Conservation (phyloP, 495 filamentous ascomycete species). For the Halenospora varia region DNA sequence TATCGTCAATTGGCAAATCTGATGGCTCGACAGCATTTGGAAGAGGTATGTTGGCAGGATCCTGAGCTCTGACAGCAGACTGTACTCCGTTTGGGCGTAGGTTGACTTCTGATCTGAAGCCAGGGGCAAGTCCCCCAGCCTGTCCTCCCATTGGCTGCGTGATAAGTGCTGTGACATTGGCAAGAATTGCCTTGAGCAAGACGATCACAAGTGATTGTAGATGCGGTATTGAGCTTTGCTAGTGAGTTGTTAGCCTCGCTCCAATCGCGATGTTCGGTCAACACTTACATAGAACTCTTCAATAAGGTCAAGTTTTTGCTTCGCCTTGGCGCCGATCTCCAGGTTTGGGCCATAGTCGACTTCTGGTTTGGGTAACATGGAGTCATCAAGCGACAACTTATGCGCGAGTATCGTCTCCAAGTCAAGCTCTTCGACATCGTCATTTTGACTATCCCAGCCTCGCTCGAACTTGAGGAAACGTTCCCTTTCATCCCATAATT, state of each 20-base stretch:
- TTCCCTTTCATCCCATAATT: slow-evolving; percentile 93
- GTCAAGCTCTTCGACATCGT: slow-evolving; percentile 47
- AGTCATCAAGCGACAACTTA: slow-evolving; percentile 27
- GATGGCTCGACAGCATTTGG: slow-evolving; percentile 28
- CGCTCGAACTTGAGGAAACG: slow-evolving; percentile 86
- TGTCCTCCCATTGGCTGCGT: slow-evolving; percentile 33
- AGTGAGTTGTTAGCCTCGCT: slow-evolving; percentile 21
- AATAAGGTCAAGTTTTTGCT: slow-evolving; percentile 66
- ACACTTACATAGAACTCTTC: slow-evolving; percentile 79
- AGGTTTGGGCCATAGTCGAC: slow-evolving; percentile 51
- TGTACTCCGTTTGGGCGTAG: slow-evolving; percentile 16
- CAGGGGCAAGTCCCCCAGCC: slow-evolving; percentile 14
- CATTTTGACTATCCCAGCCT: slow-evolving; percentile 65
- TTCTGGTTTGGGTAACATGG: slow-evolving; percentile 27
- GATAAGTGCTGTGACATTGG: slow-evolving; percentile 66
- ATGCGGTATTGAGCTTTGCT: slow-evolving; percentile 74
- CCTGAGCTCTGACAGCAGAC: slow-evolving; percentile 15
- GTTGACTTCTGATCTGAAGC: slow-evolving; percentile 22
- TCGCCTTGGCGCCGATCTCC: slow-evolving; percentile 40
- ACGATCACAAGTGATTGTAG: slow-evolving; percentile 95
- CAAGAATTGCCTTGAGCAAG: slow-evolving; percentile 77
- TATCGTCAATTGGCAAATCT: slow-evolving; percentile 56
- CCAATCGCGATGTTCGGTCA: neutral
- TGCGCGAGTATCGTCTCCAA: slow-evolving; percentile 34
- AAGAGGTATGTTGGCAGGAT: slow-evolving; percentile 19